These are phyloP conservation scores for Chiua virens DNA, from an alignment of 768 basidiomycete species.

Conservation along the genomic window DNA sequence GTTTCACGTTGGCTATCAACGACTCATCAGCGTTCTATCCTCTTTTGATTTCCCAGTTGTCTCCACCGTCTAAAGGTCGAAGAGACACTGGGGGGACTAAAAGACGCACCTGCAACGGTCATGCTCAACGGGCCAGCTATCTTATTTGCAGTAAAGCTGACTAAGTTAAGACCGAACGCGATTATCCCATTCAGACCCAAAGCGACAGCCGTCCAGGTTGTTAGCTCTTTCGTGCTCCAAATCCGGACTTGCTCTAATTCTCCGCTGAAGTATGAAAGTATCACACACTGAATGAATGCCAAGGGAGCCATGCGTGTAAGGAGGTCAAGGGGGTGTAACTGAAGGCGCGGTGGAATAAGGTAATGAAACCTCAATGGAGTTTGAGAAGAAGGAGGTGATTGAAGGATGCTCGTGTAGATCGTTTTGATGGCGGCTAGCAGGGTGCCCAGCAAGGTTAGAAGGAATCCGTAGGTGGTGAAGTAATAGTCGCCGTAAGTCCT, in stretches of 20 bases:
- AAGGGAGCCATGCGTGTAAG: slow-evolving; percentile 89
- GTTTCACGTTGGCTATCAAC: slow-evolving; percentile 82
- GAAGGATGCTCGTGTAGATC: slow-evolving; percentile 82
- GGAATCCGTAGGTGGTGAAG: slow-evolving; percentile 80
- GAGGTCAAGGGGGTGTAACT: slow-evolving; percentile 78
- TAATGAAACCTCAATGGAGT: slow-evolving; percentile 15
- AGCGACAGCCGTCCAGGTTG: slow-evolving; percentile 43
- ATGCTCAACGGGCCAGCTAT: slow-evolving; percentile 86
- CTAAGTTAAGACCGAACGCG: slow-evolving; percentile 91
- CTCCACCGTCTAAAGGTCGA: slow-evolving; percentile 5
- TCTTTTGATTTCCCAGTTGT: background rate
- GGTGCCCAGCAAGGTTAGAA: slow-evolving; percentile 88
- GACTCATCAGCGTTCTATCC: slow-evolving; percentile 4
- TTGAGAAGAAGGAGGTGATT: slow-evolving; percentile 38
- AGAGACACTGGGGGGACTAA: background rate
- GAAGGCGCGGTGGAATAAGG: slow-evolving; percentile 35
- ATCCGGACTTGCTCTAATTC: slow-evolving; percentile 67
- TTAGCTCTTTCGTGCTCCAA: slow-evolving; percentile 44
- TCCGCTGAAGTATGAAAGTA: slow-evolving; percentile 75
- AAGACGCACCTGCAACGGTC: slow-evolving; percentile 77
- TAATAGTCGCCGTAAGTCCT: slow-evolving; percentile 97
- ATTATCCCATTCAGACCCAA: slow-evolving; percentile 78
- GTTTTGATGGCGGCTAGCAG: slow-evolving; percentile 93
- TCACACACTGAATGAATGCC: slow-evolving; percentile 83
- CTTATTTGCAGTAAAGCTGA: slow-evolving; percentile 95